These are phyloP conservation scores for Fusarium circinatum DNA, from an alignment of 2,329 filamentous ascomycete species.

Conservation along the genomic window DNA sequence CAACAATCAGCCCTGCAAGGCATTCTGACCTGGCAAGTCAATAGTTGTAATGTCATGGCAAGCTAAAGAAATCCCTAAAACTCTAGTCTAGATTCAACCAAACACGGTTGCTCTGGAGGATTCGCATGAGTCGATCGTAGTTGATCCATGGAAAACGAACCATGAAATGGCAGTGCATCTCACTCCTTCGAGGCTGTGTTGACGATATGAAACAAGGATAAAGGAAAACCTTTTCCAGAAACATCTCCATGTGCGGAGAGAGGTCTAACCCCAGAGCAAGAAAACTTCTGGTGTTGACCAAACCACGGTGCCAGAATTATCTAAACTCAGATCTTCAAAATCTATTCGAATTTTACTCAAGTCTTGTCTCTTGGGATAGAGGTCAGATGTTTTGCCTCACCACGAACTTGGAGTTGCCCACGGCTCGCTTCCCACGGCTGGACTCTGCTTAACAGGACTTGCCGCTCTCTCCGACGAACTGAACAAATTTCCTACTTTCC, in stretches of 20 bases:
- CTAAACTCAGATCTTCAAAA: background rate
- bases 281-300: background rate
- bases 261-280: background rate
- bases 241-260: background rate
- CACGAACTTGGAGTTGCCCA: background rate
- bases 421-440: background rate
- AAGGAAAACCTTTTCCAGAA: background rate
- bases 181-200: background rate
- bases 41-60: background rate
- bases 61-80: background rate
- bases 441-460: background rate
- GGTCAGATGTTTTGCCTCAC: background rate
- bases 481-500: background rate
- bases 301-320: background rate
- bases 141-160: background rate
- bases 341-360: no score
- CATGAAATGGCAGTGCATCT: background rate
- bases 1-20: background rate
- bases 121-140: background rate
- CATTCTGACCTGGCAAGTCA: background rate
- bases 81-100: accelerated
- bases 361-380: background rate
- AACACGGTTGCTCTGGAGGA: background rate
- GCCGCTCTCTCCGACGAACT: background rate
- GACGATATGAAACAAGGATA: background rate